A percentile compares a stretch with the other conserved stretches of the same genome.
Evolutionary conservation across 148 eudicot genomes (phyloP).

Genomic region (Diospyros lotus): DNA sequence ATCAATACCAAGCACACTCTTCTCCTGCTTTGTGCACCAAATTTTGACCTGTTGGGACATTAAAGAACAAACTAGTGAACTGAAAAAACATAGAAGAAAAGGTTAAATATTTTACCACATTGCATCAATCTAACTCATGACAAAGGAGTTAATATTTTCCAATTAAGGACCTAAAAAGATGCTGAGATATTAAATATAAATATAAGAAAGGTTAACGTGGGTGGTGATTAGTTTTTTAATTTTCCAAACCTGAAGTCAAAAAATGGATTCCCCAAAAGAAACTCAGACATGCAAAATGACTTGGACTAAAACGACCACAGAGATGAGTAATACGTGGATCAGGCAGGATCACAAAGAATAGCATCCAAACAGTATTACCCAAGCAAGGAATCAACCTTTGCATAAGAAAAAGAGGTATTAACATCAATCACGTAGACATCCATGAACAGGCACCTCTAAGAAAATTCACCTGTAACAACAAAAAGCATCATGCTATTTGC

Average conservation of each 20-base stretch:
- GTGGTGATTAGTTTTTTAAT: background rate
- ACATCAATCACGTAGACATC: too few relatives aligned
- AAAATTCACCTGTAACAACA: too few relatives aligned
- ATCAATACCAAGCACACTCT: slow-evolving; percentile 72
- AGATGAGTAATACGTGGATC: too few relatives aligned
- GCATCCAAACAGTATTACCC: too few relatives aligned
- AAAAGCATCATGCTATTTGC: too few relatives aligned
- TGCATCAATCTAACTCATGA: too few relatives aligned
- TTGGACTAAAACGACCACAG: background rate
- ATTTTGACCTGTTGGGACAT: slow-evolving; percentile 61
- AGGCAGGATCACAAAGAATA: too few relatives aligned
- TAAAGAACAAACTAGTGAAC: slow-evolving; percentile 5
- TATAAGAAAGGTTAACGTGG: too few relatives aligned
- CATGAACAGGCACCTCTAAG: too few relatives aligned
- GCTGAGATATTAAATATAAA: background rate
- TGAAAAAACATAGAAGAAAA: too few relatives aligned
- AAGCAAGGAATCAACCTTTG: too few relatives aligned
- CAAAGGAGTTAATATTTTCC: background rate
- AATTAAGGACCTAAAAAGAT: background rate
- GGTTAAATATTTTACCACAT: background rate
- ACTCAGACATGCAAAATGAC: background rate
- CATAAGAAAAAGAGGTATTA: too few relatives aligned
- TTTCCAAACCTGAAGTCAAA: background rate
- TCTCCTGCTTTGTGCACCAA: slow-evolving; percentile 93
- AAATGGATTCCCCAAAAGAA: background rate